Evolutionary conservation across 192 early-diverging fungal genomes (phyloP), one percentile per base, ranked within the genome.

Genomic region (Backusella macrospora): DNA sequence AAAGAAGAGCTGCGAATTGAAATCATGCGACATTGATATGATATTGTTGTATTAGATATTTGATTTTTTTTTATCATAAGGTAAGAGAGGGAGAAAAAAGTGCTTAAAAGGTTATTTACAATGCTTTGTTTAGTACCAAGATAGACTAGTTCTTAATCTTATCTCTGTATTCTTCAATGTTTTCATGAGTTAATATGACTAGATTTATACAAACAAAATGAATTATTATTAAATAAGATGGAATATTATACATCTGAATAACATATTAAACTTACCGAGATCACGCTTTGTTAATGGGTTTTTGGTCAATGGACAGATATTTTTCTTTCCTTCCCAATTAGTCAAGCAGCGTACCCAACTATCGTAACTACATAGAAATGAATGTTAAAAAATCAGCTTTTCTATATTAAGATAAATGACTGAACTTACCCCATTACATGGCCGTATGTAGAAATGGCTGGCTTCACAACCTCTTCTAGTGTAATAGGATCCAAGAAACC

Each of bases 401-500:
- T 71, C 29, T 71, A 6, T 40, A 14, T 42, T 37, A 21, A 10
- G 15, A 46, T 45, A 16, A 26, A 63, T 3, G 18, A 45, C 13
- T 45, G 0, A 26, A 67, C 14, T 67, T 92, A 94, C 65, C 92
- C 90, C 93, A 95, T 94, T 44, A 94, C 93, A 79, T 94, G 93
- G 16, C 96, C 96, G 73, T 94, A 97, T 59, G 94, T 95, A 46
- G 95, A 96, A 52, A 98, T 97, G 3, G 96, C 96, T 15, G 96
- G 96, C 70, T 94, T 94, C 9, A 89, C 84, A 16, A 98, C 93
- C 26, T 89, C 88, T 72, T 98, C 96, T 47, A 98, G 77, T 15
- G 95, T 97, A 74, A 98, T 97, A 9, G 96, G 96, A 78, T 98
- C 96, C 45, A 94, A 90, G 77, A 98, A 91, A 12, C 93, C 95